A percentile compares a stretch with the other conserved stretches of the same genome.
Evolutionary conservation across 1,284 basidiomycete species (phyloP).

Genomic region (Dichomitus squalens): DNA sequence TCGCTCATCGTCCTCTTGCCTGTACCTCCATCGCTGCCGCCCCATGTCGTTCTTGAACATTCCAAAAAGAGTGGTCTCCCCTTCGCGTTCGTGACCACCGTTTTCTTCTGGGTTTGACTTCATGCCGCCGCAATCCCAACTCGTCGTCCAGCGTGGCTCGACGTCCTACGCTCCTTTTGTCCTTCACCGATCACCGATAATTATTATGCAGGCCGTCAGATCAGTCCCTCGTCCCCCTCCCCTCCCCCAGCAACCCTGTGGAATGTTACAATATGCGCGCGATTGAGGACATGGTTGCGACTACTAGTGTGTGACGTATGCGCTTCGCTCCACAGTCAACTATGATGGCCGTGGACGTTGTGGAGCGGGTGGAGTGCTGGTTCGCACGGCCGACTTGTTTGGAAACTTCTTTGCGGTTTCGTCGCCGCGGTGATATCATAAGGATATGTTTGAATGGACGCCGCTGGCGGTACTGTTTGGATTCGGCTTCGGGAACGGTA

Average conservation of each 20-base stretch:
- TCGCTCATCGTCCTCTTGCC: not conserved
- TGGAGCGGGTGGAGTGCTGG: too few species aligned
- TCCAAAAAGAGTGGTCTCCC: not conserved
- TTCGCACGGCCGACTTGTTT: too few species aligned
- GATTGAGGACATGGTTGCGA: not conserved
- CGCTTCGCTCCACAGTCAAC: too few species aligned
- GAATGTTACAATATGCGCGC: constrained; percentile 1
- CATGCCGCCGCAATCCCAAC: constrained; percentile 9
- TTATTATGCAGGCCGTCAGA: constrained; percentile 1
- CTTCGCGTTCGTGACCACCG: not conserved
- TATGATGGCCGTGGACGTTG: too few species aligned
- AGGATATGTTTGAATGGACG: too few species aligned
- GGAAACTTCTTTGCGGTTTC: too few species aligned
- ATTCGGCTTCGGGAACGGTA: too few species aligned
- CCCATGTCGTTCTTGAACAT: not conserved
- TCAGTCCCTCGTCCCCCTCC: constrained; percentile 15
- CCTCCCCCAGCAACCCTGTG: not conserved
- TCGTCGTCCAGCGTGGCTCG: constrained; percentile 26
- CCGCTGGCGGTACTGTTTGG: too few species aligned
- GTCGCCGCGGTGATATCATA: too few species aligned
- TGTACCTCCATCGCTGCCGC: not conserved
- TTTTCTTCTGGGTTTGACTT: not conserved
- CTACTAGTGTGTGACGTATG: not conserved
- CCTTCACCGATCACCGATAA: not conserved
- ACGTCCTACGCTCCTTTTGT: constrained; percentile 13